Conservation (phyloP, 2,329 filamentous ascomycete species). For the Colletotrichum camelliae region DNA sequence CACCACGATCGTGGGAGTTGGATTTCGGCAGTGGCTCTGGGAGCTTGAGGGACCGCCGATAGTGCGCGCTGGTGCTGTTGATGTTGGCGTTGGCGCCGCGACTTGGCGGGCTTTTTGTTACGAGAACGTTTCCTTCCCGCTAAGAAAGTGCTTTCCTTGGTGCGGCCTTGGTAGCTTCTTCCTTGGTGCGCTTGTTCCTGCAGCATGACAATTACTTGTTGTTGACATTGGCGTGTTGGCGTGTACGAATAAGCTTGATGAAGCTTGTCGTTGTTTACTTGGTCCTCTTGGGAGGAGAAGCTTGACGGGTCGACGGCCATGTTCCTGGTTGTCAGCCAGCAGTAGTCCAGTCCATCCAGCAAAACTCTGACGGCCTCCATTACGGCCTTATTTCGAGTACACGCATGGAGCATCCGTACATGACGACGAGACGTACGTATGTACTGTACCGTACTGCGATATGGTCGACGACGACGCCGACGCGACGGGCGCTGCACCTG, state of each 20-base stretch:
- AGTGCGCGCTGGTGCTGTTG: not conserved
- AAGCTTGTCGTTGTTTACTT: not conserved
- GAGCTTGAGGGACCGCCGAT: not conserved
- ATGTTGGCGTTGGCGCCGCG: not conserved
- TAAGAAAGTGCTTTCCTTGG: not conserved
- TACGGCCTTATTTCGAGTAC: not conserved
- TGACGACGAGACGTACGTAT: not conserved
- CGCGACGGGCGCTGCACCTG: not conserved
- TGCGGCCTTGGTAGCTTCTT: not conserved
- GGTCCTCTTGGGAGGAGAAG: not conserved
- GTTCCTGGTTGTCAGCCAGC: not conserved
- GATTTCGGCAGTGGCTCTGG: slow-evolving; percentile 12
- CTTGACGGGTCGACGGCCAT: not conserved
- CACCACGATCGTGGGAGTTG: not conserved
- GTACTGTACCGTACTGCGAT: not conserved
- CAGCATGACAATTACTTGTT: not conserved
- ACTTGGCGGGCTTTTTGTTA: not conserved
- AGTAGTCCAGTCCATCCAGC: not conserved
- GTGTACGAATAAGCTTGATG: not conserved
- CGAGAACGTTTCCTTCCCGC: not conserved
- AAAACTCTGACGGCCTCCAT: not conserved
- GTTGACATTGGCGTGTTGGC: not conserved
- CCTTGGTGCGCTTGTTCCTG: not conserved
- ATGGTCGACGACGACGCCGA: not conserved
- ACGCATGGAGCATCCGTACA: not conserved